A percentile compares a stretch with the other conserved stretches of the same genome.
phyloP scores from a whole-genome alignment of 164 flowering plant genomes.

The Sextonia rubra region DNA sequence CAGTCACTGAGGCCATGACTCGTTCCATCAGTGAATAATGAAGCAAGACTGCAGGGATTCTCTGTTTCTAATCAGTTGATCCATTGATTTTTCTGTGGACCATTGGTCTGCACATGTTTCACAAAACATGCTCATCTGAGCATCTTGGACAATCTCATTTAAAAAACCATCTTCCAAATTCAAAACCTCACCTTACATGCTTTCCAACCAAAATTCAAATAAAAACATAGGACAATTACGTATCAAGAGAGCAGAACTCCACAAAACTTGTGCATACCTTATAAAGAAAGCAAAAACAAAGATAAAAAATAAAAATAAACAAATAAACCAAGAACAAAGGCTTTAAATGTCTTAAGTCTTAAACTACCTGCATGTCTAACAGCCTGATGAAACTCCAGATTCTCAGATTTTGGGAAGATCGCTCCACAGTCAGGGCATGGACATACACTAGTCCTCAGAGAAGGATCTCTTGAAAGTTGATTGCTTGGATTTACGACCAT shows the following conservation, averaged over 20 bases:
- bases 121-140: too few species aligned
- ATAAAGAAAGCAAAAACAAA: background rate
- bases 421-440: conserved; percentile 82
- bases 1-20: too few species aligned
- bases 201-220: too few species aligned
- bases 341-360: background rate
- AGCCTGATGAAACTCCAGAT: conserved; percentile 79
- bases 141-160: conserved; percentile 1
- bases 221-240: too few species aligned
- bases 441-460: conserved; percentile 48
- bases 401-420: conserved; percentile 70
- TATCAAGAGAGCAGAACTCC: background rate
- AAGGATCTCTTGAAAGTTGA: conserved; percentile 57
- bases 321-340: background rate
- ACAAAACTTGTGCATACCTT: background rate
- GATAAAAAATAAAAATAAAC: too few species aligned
- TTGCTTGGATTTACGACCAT: conserved; percentile 83
- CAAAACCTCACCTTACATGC: background rate
- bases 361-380: conserved; percentile 87
- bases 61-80: too few species aligned
- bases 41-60: too few species aligned
- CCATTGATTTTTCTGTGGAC: too few species aligned
- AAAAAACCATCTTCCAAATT: background rate
- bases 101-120: too few species aligned
- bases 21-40: too few species aligned